These are phyloP conservation scores for Acephala macrosclerotiorum DNA, from an alignment of 2,329 filamentous ascomycete species.

Conservation along the genomic window DNA sequence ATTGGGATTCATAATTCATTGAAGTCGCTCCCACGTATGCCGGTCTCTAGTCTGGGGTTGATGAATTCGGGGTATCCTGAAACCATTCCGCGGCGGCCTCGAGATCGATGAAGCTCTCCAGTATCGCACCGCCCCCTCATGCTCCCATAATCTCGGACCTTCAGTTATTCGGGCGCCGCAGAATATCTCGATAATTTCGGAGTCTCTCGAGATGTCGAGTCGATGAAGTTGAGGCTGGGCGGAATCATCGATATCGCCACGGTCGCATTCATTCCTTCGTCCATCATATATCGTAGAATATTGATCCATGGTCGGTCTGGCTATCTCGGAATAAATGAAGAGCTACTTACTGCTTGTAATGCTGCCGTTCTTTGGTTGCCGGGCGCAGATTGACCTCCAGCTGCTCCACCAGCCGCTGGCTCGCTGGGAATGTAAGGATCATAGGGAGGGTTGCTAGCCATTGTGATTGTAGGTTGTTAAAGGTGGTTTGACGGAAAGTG, in stretches of 20 bases:
- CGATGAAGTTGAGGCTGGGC: not conserved
- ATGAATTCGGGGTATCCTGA: slow-evolving; percentile 25
- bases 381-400: slow-evolving; percentile 46
- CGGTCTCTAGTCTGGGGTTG: not conserved
- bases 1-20: not conserved
- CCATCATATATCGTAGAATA: slow-evolving; percentile 30
- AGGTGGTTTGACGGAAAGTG: slow-evolving; percentile 14
- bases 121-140: not conserved
- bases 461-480: slow-evolving; percentile 30
- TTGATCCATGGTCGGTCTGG: slow-evolving; percentile 12
- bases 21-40: not conserved
- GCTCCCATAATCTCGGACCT: not conserved
- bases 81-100: slow-evolving; percentile 30
- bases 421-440: slow-evolving; percentile 45
- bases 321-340: slow-evolving; percentile 27
- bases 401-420: slow-evolving; percentile 35
- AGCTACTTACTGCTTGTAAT: slow-evolving; percentile 81
- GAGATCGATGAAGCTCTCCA: slow-evolving; percentile 17
- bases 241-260: slow-evolving; percentile 1
- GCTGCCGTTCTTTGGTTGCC: slow-evolving; percentile 72
- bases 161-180: not conserved
- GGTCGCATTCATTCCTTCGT: slow-evolving; percentile 18
- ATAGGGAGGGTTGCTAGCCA: slow-evolving; percentile 43
- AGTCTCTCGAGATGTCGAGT: not conserved
- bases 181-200: not conserved